Percentiles rank a stretch among this genome's conserved stretches.
These are phyloP conservation scores for Zalaria sp. DNA, from an alignment of 2,329 filamentous ascomycete species.

Conservation along the genomic window DNA sequence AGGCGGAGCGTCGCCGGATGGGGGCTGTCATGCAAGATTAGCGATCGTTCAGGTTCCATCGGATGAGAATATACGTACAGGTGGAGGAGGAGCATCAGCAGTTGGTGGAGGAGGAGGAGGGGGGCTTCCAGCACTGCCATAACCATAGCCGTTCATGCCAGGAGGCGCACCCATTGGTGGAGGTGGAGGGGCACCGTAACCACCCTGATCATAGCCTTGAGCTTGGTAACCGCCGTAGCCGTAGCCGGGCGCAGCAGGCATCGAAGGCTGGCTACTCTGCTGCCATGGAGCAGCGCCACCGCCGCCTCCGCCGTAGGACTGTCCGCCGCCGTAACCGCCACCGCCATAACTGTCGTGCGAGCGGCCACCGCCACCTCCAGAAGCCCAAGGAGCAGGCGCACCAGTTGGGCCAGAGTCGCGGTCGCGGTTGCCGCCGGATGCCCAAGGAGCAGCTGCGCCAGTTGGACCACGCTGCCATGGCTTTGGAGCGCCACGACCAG, in stretches of 20 bases:
- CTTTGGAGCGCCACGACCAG: slow-evolving; percentile 45
- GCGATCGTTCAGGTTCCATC: neutral
- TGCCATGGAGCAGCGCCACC: slow-evolving; percentile 15
- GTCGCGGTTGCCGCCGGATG: slow-evolving; percentile 10
- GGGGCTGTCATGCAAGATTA: slow-evolving; percentile 1
- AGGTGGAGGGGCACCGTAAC: slow-evolving; percentile 29
- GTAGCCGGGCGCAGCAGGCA: slow-evolving; percentile 5
- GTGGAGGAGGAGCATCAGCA: slow-evolving; percentile 51
- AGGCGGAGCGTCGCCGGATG: slow-evolving; percentile 2
- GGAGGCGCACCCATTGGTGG: slow-evolving; percentile 6
- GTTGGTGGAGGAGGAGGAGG: slow-evolving; percentile 48
- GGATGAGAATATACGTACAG: slow-evolving; percentile 12
- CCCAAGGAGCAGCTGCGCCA: slow-evolving; percentile 37
- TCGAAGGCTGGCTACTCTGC: slow-evolving; percentile 8
- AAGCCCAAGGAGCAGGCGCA: slow-evolving; percentile 22
- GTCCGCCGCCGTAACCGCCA: slow-evolving; percentile 11
- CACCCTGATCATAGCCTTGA: slow-evolving; percentile 7
- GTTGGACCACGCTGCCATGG: slow-evolving; percentile 84
- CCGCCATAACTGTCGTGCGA: slow-evolving; percentile 8
- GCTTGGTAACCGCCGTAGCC: slow-evolving; percentile 6
- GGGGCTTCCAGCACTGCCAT: slow-evolving; percentile 27
- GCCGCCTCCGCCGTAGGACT: slow-evolving; percentile 7
- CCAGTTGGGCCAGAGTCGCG: slow-evolving; percentile 13
- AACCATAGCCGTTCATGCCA: slow-evolving; percentile 1
- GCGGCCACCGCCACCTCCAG: slow-evolving; percentile 7